Percentiles rank a stretch among this genome's conserved stretches.
phyloP scores from a whole-genome alignment of 345 rosid species.

The Xanthoceras sorbifolium region DNA sequence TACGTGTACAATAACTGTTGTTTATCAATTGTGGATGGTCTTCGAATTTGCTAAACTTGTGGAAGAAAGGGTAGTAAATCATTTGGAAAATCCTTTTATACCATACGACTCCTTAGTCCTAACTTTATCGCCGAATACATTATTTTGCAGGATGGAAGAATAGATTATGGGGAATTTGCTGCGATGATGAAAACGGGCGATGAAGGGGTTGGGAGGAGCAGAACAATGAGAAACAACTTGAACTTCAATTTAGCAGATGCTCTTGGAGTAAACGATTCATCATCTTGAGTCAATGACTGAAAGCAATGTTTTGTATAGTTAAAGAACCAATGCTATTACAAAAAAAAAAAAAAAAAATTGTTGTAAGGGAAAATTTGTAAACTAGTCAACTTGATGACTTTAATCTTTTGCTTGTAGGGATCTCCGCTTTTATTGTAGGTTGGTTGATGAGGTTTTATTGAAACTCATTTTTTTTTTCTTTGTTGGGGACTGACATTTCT shows the following conservation, averaged over 20 bases:
- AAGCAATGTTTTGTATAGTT: not conserved
- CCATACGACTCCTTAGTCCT: not conserved
- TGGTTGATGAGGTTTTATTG: not conserved
- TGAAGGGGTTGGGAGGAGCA: constrained; percentile 61
- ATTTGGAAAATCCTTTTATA: not conserved
- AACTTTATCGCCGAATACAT: not conserved
- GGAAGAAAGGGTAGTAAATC: no score
- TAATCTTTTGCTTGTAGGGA: not conserved
- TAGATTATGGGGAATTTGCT: constrained; percentile 81
- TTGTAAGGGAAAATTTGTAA: no score
- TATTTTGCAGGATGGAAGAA: constrained; percentile 71
- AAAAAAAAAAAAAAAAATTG: not conserved
- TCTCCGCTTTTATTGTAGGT: constrained; percentile 5
- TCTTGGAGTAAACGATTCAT: constrained; percentile 41
- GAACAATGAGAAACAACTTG: constrained; percentile 77
- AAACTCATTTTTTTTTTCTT: not conserved
- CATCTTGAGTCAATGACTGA: constrained; percentile 19
- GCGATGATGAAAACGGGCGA: constrained; percentile 89
- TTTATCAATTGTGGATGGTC: not conserved
- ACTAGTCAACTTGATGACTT: not conserved
- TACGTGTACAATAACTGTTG: no score
- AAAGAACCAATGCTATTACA: not conserved
- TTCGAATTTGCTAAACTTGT: not conserved
- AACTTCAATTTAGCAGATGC: constrained; percentile 79
- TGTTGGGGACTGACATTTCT: not conserved